phyloP scores from a whole-genome alignment of 306 rosid genomes.

The Gynostemma pentaphyllum region DNA sequence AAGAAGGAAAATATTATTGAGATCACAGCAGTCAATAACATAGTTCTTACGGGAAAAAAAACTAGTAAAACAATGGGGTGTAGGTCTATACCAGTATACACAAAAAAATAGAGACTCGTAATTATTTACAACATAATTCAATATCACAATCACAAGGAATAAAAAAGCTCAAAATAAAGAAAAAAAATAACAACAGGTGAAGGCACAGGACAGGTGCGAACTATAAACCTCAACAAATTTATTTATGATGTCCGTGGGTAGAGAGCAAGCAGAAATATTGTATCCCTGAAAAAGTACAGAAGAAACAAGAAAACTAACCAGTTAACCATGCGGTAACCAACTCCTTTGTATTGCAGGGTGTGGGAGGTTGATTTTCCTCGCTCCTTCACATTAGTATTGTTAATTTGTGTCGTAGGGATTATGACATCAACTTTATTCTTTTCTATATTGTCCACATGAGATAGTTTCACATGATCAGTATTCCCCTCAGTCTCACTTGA shows the following conservation, averaged over 20 bases:
- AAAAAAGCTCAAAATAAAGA: background rate
- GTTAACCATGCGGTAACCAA: slow-evolving; percentile 96
- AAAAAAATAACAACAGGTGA: background rate
- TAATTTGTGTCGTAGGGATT: slow-evolving; percentile 32
- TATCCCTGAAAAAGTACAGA: background rate
- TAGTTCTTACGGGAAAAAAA: background rate
- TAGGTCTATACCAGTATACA: background rate
- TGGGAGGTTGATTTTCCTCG: slow-evolving; percentile 67
- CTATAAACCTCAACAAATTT: background rate
- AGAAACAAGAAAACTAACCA: slow-evolving; percentile 62
- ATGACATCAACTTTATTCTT: slow-evolving; percentile 30
- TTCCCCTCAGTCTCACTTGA: slow-evolving; percentile 32
- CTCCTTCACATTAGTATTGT: slow-evolving; percentile 47
- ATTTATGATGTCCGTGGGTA: background rate
- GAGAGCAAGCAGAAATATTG: background rate
- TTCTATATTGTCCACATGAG: slow-evolving; percentile 13
- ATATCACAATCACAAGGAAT: background rate
- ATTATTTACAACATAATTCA: too few species aligned
- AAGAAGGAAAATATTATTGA: slow-evolving; percentile 7
- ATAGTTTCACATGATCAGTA: slow-evolving; percentile 17
- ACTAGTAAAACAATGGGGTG: background rate
- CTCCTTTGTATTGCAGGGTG: slow-evolving; percentile 55
- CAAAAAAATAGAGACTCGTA: background rate
- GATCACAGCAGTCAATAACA: background rate
- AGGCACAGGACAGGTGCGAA: background rate